Percentiles rank a stretch among this genome's conserved stretches.
These are phyloP conservation scores for Leucocoprinus leucothites DNA, from an alignment of 768 basidiomycete genomes.

Conservation along the genomic window DNA sequence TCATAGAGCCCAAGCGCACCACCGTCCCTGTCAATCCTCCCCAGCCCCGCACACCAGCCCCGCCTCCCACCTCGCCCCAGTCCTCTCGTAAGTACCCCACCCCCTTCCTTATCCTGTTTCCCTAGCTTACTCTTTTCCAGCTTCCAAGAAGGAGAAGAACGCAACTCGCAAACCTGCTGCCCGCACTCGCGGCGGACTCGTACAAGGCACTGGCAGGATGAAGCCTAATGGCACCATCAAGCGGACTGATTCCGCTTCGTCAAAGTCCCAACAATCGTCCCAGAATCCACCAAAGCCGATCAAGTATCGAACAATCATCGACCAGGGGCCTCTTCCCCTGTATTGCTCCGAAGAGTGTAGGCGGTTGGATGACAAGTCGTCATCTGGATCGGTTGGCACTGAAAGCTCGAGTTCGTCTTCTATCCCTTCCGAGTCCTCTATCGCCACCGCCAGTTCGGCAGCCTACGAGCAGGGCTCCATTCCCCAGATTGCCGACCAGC, in stretches of 20 bases:
- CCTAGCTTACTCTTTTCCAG: slow-evolving; percentile 14
- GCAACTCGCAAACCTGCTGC: slow-evolving; percentile 30
- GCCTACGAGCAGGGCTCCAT: background rate
- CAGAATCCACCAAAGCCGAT: slow-evolving; percentile 26
- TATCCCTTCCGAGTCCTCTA: slow-evolving; percentile 30
- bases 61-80: slow-evolving; percentile 38
- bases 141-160: slow-evolving; percentile 12
- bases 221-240: slow-evolving; percentile 58
- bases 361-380: slow-evolving; percentile 47
- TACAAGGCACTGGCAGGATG: slow-evolving; percentile 63
- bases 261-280: slow-evolving; percentile 12
- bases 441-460: slow-evolving; percentile 21
- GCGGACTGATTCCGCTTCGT: slow-evolving; percentile 18
- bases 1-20: slow-evolving; percentile 76
- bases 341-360: slow-evolving; percentile 84
- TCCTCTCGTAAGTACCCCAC: slow-evolving; percentile 29
- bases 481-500: background rate
- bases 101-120: background rate
- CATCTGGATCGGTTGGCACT: background rate
- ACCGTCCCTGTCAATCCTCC: slow-evolving; percentile 41
- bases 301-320: slow-evolving; percentile 68
- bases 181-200: slow-evolving; percentile 47
- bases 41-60: slow-evolving; percentile 24
- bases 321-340: slow-evolving; percentile 75
- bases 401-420: slow-evolving; percentile 26